Conservation (phyloP, 805 yeast genomes). For the Jamesozyma hellenica region DNA sequence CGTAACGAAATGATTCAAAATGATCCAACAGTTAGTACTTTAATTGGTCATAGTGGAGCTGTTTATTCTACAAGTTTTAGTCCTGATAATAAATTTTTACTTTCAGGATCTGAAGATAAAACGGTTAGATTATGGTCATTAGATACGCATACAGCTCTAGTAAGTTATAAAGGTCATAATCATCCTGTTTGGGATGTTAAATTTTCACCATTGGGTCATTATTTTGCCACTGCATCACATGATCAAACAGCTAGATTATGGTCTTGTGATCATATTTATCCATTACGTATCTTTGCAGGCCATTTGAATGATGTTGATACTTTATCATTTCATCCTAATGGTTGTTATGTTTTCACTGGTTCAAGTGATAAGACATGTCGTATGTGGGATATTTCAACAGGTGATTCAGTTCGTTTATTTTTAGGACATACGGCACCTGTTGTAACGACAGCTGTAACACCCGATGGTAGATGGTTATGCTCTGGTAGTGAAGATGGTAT, state of each 20-base stretch:
- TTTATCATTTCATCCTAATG: constrained; percentile 92
- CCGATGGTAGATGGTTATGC: constrained; percentile 95
- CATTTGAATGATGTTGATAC: constrained; percentile 94
- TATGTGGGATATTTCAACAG: constrained; percentile 94
- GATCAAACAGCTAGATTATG: constrained; percentile 96
- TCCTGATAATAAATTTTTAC: constrained; percentile 74
- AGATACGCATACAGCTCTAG: constrained; percentile 82
- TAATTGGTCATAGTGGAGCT: constrained; percentile 90
- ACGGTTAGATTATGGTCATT: constrained; percentile 89
- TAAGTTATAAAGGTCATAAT: constrained; percentile 90
- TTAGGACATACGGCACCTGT: constrained; percentile 90
- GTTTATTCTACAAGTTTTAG: constrained; percentile 85
- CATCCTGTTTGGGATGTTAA: constrained; percentile 97
- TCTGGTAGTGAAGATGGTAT: constrained; percentile 89
- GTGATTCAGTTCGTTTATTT: constrained; percentile 82
- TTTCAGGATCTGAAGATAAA: constrained; percentile 83
- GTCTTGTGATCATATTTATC: constrained; percentile 97
- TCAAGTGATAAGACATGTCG: constrained; percentile 91
- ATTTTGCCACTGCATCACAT: constrained; percentile 95
- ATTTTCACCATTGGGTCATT: constrained; percentile 91
- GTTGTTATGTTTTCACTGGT: constrained; percentile 89
- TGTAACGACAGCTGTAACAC: constrained; percentile 77
- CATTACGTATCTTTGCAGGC: constrained; percentile 92
- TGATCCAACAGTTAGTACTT: constrained; percentile 21
- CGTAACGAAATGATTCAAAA: constrained; percentile 29